Base-by-base conservation (phyloP, 352 stramenopile genomes). In the Pythium apleroticum region DNA sequence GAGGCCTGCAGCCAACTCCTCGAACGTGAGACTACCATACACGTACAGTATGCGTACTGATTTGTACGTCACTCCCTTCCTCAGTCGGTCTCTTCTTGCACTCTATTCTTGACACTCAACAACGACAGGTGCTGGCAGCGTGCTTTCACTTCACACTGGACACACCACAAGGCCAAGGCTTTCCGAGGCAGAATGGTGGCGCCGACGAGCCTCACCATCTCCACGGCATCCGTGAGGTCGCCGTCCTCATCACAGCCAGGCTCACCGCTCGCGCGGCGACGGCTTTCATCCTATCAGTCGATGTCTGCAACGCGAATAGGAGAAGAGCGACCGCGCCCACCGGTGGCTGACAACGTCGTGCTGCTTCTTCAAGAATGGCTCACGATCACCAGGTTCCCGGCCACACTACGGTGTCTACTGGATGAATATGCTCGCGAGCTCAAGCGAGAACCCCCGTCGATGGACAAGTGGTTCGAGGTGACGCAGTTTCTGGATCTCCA, bases 291-390 rank as follows among this genome's bases (percentile, higher is more conserved):
- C 14, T 46, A 20, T 20, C 46, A 53, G 14, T 19, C 46, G 14
- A 19, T 53, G 25, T 28, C 46, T 28, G 31, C 46, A 22, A 8
- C 22, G 0, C 25, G 46, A n/a, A 28, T 53, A 31, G 11, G 14
- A 53, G 46, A 31, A 17, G 46, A 28, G 11, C n/a, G 0, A 10
- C 20, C 8, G 7, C 84, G 98, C 97, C 97, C 75, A 74, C 92
- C 22, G 89, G n/a, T 58, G 12, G 30, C 48, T 17, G 60, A 71
- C n/a, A 35, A 54, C 28, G 55, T 76, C 45, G 30, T 73, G 63
- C 65, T 81, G 45, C 67, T 88, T 5, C 45, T 88, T 5, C 76
- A 86, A 31, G 74, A 88, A 37, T 88, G 78, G 78, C 67, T 88
- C 45, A 65, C 66, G 30, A 35, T 64, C 15, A 69, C 59, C 35